Evolutionary conservation across 2,329 filamentous ascomycete genomes (phyloP), one percentile per base, ranked within the genome.

Genomic region (Calcarisporium arbuscula): DNA sequence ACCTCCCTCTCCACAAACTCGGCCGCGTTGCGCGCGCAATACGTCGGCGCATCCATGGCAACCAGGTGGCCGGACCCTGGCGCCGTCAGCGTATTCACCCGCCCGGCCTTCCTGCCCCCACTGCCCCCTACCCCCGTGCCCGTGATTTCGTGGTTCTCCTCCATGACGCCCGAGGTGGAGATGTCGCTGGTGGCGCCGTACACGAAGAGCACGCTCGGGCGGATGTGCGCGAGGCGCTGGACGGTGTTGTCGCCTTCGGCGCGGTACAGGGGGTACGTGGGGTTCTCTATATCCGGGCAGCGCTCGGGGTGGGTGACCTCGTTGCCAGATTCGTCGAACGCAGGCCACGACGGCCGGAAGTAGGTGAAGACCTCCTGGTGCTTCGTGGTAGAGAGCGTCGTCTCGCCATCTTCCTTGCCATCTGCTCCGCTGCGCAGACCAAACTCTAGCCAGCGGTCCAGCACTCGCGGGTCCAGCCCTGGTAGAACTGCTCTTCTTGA

Each of bases 331-430:
- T 50, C 34, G 40, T 63, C 58, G 31, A 62, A 56, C 42, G 64
- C 65, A 7, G 62, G 58, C 54, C 60, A 76, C 39, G 74, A 73
- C 0, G 79, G 74, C 0, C 83, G 73, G 43, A 85, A 61, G 54
- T 82, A 92, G 2, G 80, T 87, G 51, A 86, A 81, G 36, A 92
- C 83, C 64, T 63, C 60, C 25, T 95, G 86, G 56, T 94, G 84
- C 49, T 89, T 87, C 1, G 86, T 82, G 1, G 90, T 96, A 3
- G 76, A 74, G 3, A 92, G 68, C 0, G 86, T 90, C 1, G 88
- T 81, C 21, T 69, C 61, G 12, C 61, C 58, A 12, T 46, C 29
- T 16, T 54, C 54, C 34, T 43, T 32, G 10, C 51, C 51, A 7
- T 45, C 2, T 4, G 15, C 38, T 2, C 65, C 48, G 12, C 82